Conservation (phyloP, 1,284 basidiomycete genomes). For the Puccinia novopanici region DNA sequence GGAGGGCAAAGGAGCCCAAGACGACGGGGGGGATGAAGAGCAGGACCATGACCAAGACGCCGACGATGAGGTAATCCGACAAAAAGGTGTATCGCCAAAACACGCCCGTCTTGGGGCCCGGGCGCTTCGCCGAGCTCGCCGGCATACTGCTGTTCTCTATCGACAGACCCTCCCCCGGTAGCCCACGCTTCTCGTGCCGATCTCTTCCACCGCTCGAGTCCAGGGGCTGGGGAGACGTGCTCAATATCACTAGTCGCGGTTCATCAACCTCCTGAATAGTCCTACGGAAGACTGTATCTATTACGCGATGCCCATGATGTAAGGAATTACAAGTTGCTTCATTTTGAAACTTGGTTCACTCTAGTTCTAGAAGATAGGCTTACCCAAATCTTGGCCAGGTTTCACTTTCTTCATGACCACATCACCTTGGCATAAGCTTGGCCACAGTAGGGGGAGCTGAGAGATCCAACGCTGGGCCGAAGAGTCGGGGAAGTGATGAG, state of each 20-base stretch:
- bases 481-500: background rate
- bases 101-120: slow-evolving; percentile 18
- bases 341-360: background rate
- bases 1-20: slow-evolving; percentile 34
- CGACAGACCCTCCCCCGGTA: background rate
- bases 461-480: background rate
- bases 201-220: background rate
- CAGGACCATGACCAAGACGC: slow-evolving; percentile 39
- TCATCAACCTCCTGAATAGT: background rate
- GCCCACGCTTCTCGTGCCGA: background rate
- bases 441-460: slow-evolving; percentile 19
- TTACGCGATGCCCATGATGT: background rate
- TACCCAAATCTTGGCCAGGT: slow-evolving; percentile 28
- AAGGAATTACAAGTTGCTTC: background rate
- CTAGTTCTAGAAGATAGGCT: background rate
- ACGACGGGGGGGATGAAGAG: slow-evolving; percentile 42
- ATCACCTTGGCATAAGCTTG: slow-evolving; percentile 13
- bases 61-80: slow-evolving; percentile 42
- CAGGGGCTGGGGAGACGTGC: background rate
- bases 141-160: background rate
- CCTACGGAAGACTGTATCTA: slow-evolving; percentile 28
- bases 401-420: background rate
- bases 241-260: slow-evolving; percentile 31
- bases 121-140: background rate
- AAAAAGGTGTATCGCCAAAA: slow-evolving; percentile 48